Conservation (phyloP, 2,329 filamentous ascomycete genomes). For the Trichoderma lentiforme region DNA sequence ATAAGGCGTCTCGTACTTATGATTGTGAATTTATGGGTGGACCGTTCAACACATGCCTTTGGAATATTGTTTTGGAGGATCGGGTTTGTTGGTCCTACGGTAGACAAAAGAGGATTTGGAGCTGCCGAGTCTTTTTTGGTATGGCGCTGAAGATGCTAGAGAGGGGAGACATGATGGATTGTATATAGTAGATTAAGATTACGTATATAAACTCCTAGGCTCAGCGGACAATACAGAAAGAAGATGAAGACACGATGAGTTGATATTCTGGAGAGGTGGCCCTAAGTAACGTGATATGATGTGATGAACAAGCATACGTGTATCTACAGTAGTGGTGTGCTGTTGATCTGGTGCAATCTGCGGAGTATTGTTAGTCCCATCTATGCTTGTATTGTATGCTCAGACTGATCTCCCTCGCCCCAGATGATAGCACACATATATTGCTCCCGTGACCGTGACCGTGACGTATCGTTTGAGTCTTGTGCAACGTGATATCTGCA, state of each 20-base stretch:
- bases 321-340: neutral
- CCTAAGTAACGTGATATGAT: neutral
- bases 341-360: neutral
- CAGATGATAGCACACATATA: neutral
- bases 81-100: neutral
- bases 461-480: neutral
- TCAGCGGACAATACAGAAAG: neutral
- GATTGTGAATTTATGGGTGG: constrained; percentile 19
- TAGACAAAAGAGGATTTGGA: constrained; percentile 1
- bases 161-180: neutral
- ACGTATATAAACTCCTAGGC: neutral
- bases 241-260: neutral
- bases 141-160: neutral
- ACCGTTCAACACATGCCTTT: neutral
- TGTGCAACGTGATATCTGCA: neutral
- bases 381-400: neutral
- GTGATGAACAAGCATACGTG: neutral
- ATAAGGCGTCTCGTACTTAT: constrained; percentile 15
- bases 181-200: neutral
- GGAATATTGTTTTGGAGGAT: neutral
- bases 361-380: neutral
- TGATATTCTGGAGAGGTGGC: neutral
- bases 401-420: neutral
- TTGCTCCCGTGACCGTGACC: neutral
- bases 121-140: neutral